A percentile compares a stretch with the other conserved stretches of the same genome.
Evolutionary conservation across 768 basidiomycete species (phyloP).

Genomic region (Boletus pseudopeckii): DNA sequence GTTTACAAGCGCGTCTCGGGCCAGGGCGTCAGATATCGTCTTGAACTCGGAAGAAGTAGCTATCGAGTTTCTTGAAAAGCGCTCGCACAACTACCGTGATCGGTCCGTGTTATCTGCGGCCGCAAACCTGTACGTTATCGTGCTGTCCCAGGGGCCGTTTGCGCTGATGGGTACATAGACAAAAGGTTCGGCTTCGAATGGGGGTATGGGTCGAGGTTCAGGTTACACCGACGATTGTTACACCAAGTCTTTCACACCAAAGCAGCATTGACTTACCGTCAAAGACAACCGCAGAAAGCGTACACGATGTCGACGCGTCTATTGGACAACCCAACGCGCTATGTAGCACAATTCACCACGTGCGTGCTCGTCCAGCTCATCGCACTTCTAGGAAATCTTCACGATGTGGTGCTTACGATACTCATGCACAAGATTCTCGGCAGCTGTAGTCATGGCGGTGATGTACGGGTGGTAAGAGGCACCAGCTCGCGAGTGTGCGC

Average conservation of each 20-base stretch:
- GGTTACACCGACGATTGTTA: constrained; percentile 20
- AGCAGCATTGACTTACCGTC: constrained; percentile 10
- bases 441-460: constrained; percentile 12
- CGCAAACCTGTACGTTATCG: constrained; percentile 4
- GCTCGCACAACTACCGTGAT: constrained; percentile 48
- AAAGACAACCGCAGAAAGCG: constrained; percentile 10
- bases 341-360: constrained; percentile 10
- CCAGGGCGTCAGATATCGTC: constrained; percentile 46
- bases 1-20: constrained; percentile 31
- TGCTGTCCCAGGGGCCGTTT: background rate
- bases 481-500: too few relatives aligned
- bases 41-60: constrained; percentile 46
- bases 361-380: background rate
- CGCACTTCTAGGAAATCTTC: background rate
- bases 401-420: background rate
- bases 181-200: constrained; percentile 20
- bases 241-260: constrained; percentile 17
- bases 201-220: constrained; percentile 23
- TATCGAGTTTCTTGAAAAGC: constrained; percentile 49
- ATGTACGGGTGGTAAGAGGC: constrained; percentile 11
- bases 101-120: background rate
- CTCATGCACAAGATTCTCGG: background rate
- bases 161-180: background rate
- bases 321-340: constrained; percentile 5
- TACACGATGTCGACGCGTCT: constrained; percentile 8